These are phyloP conservation scores for Chlamydomonas sp. DNA, from an alignment of 139 green algal species.

Conservation along the genomic window DNA sequence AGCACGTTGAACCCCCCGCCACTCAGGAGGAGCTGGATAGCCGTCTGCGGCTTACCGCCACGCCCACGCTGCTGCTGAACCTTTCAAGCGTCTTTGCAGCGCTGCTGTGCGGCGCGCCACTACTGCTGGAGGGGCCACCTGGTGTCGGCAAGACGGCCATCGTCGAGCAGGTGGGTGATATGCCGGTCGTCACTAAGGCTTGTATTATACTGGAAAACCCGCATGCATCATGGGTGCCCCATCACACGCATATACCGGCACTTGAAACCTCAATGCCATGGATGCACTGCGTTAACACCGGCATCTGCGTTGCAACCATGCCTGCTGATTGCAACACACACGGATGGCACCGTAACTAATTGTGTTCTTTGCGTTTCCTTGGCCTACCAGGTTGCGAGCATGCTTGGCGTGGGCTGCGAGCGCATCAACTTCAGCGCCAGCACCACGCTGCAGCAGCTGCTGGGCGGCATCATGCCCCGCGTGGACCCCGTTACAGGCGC, in stretches of 20 bases:
- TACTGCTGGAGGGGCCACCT: slow-evolving; percentile 50
- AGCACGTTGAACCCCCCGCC: background rate
- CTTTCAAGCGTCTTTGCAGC: slow-evolving; percentile 43
- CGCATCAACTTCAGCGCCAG: slow-evolving; percentile 49
- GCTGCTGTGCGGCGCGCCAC: slow-evolving; percentile 11
- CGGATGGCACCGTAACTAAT: background rate
- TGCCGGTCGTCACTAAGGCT: too few relatives aligned
- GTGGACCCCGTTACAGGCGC: slow-evolving; percentile 18
- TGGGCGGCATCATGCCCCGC: slow-evolving; percentile 43
- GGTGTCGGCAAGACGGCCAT: slow-evolving; percentile 56
- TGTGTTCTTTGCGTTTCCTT: background rate
- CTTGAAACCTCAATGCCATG: too few relatives aligned
- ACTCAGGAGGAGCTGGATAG: background rate
- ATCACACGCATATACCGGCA: too few relatives aligned
- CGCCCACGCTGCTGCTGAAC: slow-evolving; percentile 38
- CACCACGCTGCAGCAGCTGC: slow-evolving; percentile 46
- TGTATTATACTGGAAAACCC: too few relatives aligned
- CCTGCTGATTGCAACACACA: background rate
- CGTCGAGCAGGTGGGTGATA: slow-evolving; percentile 18
- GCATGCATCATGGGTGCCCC: too few relatives aligned
- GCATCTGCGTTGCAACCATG: background rate
- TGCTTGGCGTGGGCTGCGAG: slow-evolving; percentile 32
- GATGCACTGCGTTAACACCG: too few relatives aligned
- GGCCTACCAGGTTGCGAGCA: slow-evolving; percentile 34
- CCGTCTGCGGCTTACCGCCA: slow-evolving; percentile 28